These are phyloP conservation scores for Sordariomycetes sp. DNA, from an alignment of 2,329 filamentous ascomycete genomes.

Conservation along the genomic window DNA sequence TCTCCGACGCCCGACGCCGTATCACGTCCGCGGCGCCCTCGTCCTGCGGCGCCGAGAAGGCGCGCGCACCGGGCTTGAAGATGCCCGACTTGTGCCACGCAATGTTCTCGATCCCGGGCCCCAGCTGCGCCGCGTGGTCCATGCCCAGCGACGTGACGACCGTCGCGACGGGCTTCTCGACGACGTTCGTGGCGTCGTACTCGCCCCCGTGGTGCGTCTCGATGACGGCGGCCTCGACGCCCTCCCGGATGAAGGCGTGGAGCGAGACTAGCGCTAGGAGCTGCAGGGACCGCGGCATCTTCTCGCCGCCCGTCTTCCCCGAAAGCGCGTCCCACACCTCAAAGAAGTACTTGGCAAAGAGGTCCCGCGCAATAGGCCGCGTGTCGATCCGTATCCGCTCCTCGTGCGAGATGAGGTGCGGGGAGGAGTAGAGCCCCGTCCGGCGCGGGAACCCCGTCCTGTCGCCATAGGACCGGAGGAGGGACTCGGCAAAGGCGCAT, in stretches of 20 bases:
- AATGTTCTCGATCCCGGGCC: slow-evolving; percentile 29
- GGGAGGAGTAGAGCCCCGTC: slow-evolving; percentile 34
- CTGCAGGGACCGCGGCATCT: slow-evolving; percentile 19
- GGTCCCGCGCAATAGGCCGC: slow-evolving; percentile 16
- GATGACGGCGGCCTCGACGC: slow-evolving; percentile 27
- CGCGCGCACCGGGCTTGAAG: slow-evolving; percentile 23
- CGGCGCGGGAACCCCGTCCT: slow-evolving; percentile 12
- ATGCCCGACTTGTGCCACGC: slow-evolving; percentile 39
- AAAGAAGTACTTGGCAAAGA: slow-evolving; percentile 30
- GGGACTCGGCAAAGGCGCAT: slow-evolving; percentile 28
- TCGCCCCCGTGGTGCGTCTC: slow-evolving; percentile 31
- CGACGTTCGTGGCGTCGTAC: slow-evolving; percentile 33
- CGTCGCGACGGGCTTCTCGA: slow-evolving; percentile 25
- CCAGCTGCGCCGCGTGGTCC: slow-evolving; percentile 29
- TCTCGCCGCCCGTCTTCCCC: background rate
- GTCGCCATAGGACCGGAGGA: slow-evolving; percentile 19
- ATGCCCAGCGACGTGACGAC: slow-evolving; percentile 31
- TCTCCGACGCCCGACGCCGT: slow-evolving; percentile 18
- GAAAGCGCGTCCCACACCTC: slow-evolving; percentile 24
- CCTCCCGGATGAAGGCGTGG: slow-evolving; percentile 29
- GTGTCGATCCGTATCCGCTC: slow-evolving; percentile 29
- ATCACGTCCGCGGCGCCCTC: slow-evolving; percentile 15
- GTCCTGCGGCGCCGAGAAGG: slow-evolving; percentile 22
- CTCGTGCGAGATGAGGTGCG: slow-evolving; percentile 26
- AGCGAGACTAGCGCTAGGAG: slow-evolving; percentile 25